Evolutionary conservation across 1,284 basidiomycete genomes (phyloP), one percentile per base, ranked within the genome.

Genomic region (Trametes sp.): DNA sequence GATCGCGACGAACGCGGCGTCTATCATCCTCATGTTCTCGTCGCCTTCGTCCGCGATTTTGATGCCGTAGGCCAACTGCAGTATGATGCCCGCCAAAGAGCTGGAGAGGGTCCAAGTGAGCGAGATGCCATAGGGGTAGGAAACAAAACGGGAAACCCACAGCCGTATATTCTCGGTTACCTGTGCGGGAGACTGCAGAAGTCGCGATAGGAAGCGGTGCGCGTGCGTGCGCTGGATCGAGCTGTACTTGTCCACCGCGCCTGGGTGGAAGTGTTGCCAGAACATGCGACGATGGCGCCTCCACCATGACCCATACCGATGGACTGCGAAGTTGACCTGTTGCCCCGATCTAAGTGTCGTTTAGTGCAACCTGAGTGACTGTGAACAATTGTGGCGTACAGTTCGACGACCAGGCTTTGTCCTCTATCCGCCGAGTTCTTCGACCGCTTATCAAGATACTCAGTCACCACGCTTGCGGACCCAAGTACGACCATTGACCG

Each of bases 401-500:
- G 42, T 24, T 45, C 41, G 7, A 33, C 21, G 11, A 55, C 44
- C 9, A 42, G 29, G 24, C 19, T 46, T 3, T 10, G 9, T 9
- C 46, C 11, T 8, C 69, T 52, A 28, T 65, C 61, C 13, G 64
- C 64, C 4, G 67, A 63, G 52, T 65, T 66, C 2, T 56, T 49
- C 5, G 64, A 62, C 4, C 57, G 46, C 53, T 60, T 65, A 5
- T 67, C 65, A 9, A 69, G 59, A 13, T 62, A 58, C 4, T 67
- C 69, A 23, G 29, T 36, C 19, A 63, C 57, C 2, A 49, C 49
- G 3, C 57, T 50, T 9, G 57, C 31, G 11, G 58, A 58, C 9
- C 58, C 60, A n/a, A 70, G 41, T 9, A 76, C 59, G 7, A 76
- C 49, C n/a, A 71, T 59, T 11, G 65, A 60, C 23, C 68, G 46